Base-by-base conservation (phyloP, 148 eudicot species). In the Limonium bicolor region DNA sequence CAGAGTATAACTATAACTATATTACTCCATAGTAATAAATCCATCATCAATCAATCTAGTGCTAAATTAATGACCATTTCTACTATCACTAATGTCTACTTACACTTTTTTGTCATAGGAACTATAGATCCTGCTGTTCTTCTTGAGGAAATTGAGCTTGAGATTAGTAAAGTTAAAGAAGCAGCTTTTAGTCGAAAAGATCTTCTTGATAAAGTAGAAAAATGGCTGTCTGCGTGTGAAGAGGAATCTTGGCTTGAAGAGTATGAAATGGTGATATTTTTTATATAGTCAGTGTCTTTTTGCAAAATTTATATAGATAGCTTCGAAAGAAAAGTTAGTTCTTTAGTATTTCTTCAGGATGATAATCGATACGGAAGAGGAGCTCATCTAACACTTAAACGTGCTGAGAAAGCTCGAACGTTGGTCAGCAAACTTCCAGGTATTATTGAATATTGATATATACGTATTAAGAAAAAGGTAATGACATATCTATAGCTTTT, bases 241-340 rank as follows among this genome's bases (percentile, higher is more conserved):
- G 96, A 86, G 66, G 94, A 86, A 59, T 22, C 60, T 69, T 86
- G 96, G 96, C 69, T 86, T 27, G 96, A 86, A 49, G 96, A 86
- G 57, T 86, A 73, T 65, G 76, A 66, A 42, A 68, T 71, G 85
- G 96, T 86, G 26, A 34, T 51, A 15, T n/a, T n/a, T n/a, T n/a
- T n/a, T n/a, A n/a, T n/a, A n/a, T n/a, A n/a, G 29, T 40, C 15
- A 18, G 22, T 6, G 19, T 47, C 48, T 9, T 46, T 21, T 13
- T 30, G 8, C 53, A 39, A 6, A 8, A 10, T 17, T 3, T 16
- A 14, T 1, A 30, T 6, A 10, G 21, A 27, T 18, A n/a, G n/a
- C n/a, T n/a, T n/a, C n/a, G n/a, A n/a, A n/a, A n/a, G n/a, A n/a
- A n/a, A n/a, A n/a, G n/a, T 25, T 7, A 22, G 22, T 48, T 53